These are phyloP conservation scores for Rubroboletus pulcherrimus DNA, from an alignment of 768 basidiomycete genomes.

Conservation along the genomic window DNA sequence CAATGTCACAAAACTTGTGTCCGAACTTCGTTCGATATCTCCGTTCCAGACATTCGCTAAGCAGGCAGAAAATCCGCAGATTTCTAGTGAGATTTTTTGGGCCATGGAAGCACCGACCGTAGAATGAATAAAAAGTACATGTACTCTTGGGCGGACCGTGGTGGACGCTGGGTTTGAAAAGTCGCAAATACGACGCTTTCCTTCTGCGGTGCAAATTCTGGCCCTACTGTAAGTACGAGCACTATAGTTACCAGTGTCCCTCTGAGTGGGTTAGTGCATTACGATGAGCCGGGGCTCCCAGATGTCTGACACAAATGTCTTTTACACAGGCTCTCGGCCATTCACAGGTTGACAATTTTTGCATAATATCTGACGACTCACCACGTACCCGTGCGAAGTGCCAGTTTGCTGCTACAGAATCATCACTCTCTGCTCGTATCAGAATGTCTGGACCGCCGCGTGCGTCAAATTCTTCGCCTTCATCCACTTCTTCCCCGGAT, in stretches of 20 bases:
- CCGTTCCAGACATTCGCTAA: background rate
- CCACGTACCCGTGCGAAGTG: background rate
- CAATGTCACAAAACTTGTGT: background rate
- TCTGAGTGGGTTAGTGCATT: background rate
- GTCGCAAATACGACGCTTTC: background rate
- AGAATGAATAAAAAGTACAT: background rate
- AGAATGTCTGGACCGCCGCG: constrained; percentile 22
- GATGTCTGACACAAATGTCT: background rate
- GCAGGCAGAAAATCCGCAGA: background rate
- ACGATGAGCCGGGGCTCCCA: background rate
- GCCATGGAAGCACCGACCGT: background rate
- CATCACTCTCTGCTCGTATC: background rate
- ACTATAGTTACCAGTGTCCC: too few species aligned
- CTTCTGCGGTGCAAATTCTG: background rate
- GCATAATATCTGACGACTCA: background rate
- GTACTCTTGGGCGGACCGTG: background rate
- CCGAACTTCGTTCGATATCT: too few species aligned
- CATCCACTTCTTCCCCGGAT: background rate
- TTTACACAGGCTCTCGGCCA: background rate
- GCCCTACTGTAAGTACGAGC: background rate
- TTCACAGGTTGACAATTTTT: background rate
- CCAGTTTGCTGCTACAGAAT: background rate
- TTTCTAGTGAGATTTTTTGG: background rate
- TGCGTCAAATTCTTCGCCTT: constrained; percentile 1
- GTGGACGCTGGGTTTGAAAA: background rate